Evolutionary conservation across 768 basidiomycete species (phyloP), one percentile per base, ranked within the genome.

Genomic region (Austroboletus eburneus): DNA sequence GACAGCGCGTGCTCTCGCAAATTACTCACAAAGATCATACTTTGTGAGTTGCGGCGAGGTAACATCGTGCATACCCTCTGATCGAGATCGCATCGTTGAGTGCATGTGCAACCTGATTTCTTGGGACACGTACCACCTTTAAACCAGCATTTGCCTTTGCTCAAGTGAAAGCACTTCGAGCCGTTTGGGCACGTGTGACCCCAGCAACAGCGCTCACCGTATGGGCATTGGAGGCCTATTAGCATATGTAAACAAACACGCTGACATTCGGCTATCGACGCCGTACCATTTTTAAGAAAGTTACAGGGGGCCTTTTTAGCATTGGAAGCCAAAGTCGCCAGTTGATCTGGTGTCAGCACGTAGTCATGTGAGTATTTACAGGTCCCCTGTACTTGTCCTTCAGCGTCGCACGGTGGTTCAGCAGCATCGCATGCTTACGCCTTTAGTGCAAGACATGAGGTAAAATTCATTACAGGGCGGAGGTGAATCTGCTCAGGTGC

Each of bases 291-390:
- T 67, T 89, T 89, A 17, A 87, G 71, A 74, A 83, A 87, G 62
- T 87, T 89, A 66, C 88, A 91, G 1, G 88, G 88, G 2, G 87
- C 87, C 54, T 90, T 90, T 69, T 88, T 89, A 21, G 88, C 88
- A 57, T 84, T 87, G 58, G 72, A 77, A 24, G 85, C 76, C 59
- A 91, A 66, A n/a, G 76, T 77, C 23, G 76, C 75, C 49, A 89
- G 69, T 62, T 91, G 87, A 39, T 87, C 87, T 5, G 77, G 71
- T 2, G 82, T 83, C 45, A 91, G 65, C 37, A 76, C 66, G 59
- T 89, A 90, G 49, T 88, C 85, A 66, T 91, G 88, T 36, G 87
- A 87, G 67, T 90, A 91, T 68, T 85, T 88, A 77, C 88, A 91
- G 37, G 76, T 71, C 27, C 75, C 76, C 80, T 83, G 59, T 17